Base-by-base conservation (phyloP, 768 basidiomycete species). In the Suillus clintonianus region DNA sequence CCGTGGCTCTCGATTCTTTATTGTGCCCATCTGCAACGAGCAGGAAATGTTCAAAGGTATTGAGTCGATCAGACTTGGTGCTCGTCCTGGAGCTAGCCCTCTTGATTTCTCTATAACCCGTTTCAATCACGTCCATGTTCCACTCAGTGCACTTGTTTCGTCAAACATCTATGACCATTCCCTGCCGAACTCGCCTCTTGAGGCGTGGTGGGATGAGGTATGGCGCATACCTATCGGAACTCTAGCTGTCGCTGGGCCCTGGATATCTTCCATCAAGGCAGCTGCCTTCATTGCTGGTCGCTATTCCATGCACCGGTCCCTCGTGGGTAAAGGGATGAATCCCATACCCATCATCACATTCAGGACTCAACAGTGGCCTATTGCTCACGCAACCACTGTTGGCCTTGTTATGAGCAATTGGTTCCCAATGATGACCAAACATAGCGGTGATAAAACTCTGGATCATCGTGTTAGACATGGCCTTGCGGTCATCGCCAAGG, bases 281-380 rank as follows among this genome's bases (percentile, higher is more conserved):
- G 75, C 80, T n/a, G 80, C 86, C 9, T 86, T 78, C 67, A 86
- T 88, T 58, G 82, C 80, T 2, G 84, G 83, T n/a, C 79, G 76
- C 63, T 89, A 89, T 65, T 86, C 85, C 14, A 79, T 83, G 75
- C 83, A 85, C 70, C 81, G 86, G 41, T 79, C 76, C 48, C 73
- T 88, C 42, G 76, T 79, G 22, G 85, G 84, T 7, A 81, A 81
- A 65, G 72, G 70, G 6, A 69, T 74, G 15, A 58, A 72, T 15
- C 81, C 80, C n/a, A 74, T 81, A 3, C 86, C 86, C 0, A 87
- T 89, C 68, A 79, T 88, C 60, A 73, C 81, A 7, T 89, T 89
- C 77, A 81, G 86, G 30, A 89, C 88, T 0, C 88, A 89, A 65
- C 86, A 89, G 60, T 82, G 81, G 79, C 86, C 88, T 3, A 77